A percentile compares a stretch with the other conserved stretches of the same genome.
phyloP scores from a whole-genome alignment of 139 green algal species.

The Limnomonas spitsbergensis region DNA sequence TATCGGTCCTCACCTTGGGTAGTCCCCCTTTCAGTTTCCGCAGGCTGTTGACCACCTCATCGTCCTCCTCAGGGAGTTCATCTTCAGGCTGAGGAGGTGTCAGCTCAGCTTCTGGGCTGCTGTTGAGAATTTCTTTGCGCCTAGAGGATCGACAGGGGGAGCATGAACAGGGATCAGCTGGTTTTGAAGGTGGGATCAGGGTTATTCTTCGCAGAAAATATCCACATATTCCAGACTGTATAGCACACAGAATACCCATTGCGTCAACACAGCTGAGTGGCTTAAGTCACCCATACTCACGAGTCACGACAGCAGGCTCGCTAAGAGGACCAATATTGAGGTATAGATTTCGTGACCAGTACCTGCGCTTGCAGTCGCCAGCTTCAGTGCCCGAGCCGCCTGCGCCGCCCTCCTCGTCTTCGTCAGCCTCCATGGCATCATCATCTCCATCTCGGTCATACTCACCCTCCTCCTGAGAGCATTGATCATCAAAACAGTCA shows the following conservation, averaged over 20 bases:
- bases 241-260: no score
- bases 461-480: constrained; percentile 26
- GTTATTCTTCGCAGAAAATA: no score
- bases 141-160: not conserved
- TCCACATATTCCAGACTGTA: no score
- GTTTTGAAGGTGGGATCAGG: no score
- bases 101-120: not conserved
- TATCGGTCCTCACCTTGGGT: not conserved
- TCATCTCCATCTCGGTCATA: constrained; percentile 32
- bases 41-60: constrained; percentile 26
- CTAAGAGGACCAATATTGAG: no score
- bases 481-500: not conserved
- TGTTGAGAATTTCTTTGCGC: not conserved
- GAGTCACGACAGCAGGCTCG: not conserved
- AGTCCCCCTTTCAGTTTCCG: constrained; percentile 22
- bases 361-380: not conserved
- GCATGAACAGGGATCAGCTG: not conserved
- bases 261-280: no score
- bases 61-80: constrained; percentile 13
- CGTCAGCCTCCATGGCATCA: constrained; percentile 13
- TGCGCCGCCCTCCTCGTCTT: not conserved
- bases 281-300: no score
- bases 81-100: not conserved
- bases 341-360: not conserved
- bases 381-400: not conserved